Evolutionary conservation across 164 flowering plant species (phyloP).

Genomic region (Brasenia schreberi): DNA sequence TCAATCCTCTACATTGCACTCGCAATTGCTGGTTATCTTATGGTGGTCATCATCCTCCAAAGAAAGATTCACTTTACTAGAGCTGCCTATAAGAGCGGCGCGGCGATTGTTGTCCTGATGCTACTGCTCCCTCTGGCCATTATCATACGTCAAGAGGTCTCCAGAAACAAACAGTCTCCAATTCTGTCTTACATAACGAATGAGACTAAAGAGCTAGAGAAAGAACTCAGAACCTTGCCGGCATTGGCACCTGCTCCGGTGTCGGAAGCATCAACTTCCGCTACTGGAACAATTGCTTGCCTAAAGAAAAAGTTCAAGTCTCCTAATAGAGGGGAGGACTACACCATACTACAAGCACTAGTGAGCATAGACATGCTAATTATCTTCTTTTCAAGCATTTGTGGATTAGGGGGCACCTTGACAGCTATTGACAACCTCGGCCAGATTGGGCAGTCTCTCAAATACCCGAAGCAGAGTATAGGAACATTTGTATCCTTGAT

Average conservation of each 20-base stretch:
- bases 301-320: slow-evolving; percentile 7
- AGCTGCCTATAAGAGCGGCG: slow-evolving; percentile 8
- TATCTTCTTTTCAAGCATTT: slow-evolving; percentile 34
- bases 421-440: slow-evolving; percentile 58
- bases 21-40: slow-evolving; percentile 22
- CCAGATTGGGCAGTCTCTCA: slow-evolving; percentile 46
- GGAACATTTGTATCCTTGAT: slow-evolving; percentile 50
- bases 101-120: slow-evolving; percentile 11
- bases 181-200: too few species aligned
- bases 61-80: slow-evolving; percentile 11
- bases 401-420: slow-evolving; percentile 45
- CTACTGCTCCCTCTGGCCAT: slow-evolving; percentile 18
- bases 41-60: slow-evolving; percentile 22
- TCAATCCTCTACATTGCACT: slow-evolving; percentile 20
- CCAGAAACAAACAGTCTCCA: slow-evolving; percentile 2
- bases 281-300: neutral
- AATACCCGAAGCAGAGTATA: slow-evolving; percentile 24
- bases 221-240: too few species aligned
- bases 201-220: too few species aligned
- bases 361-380: slow-evolving; percentile 49
- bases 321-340: slow-evolving; percentile 53
- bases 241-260: too few species aligned
- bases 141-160: slow-evolving; percentile 14
- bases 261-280: neutral
- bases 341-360: slow-evolving; percentile 50